These are phyloP conservation scores for Eragrostis curvula DNA, from an alignment of 176 grass and related monocot species.

Conservation along the genomic window DNA sequence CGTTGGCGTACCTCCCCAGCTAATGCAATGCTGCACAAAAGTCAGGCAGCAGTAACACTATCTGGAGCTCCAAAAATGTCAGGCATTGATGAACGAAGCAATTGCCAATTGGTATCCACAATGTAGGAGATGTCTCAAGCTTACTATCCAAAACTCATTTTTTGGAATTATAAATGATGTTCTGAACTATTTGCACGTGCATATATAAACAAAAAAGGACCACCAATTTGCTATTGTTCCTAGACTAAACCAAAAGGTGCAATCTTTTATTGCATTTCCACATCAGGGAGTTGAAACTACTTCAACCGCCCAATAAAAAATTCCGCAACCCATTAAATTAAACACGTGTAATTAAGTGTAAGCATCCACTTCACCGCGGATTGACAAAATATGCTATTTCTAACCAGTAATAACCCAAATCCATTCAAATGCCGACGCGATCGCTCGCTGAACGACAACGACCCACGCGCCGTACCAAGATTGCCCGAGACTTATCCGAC, in stretches of 20 bases:
- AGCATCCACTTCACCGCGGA: conserved; percentile 13
- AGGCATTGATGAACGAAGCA: not conserved
- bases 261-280: conserved; percentile 5
- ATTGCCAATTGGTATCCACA: not conserved
- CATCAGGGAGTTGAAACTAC: conserved; percentile 3
- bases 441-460: not conserved
- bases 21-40: conserved; percentile 21
- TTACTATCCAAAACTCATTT: conserved; percentile 2
- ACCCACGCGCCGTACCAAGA: not conserved
- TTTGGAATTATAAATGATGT: not conserved
- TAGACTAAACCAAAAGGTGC: not conserved
- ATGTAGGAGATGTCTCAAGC: not conserved
- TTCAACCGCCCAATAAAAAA: conserved; percentile 20
- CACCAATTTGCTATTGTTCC: not conserved
- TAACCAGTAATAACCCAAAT: not conserved
- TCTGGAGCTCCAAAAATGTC: not conserved
- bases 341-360: conserved; percentile 8
- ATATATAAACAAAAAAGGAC: conserved; percentile 14
- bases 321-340: not conserved
- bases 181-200: conserved; percentile 8
- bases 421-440: conserved; percentile 3
- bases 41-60: conserved; percentile 18
- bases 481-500: not conserved
- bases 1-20: conserved; percentile 12
- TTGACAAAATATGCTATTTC: conserved; percentile 25